phyloP scores from a whole-genome alignment of 1,284 basidiomycete species.

The Agaricales sp. region DNA sequence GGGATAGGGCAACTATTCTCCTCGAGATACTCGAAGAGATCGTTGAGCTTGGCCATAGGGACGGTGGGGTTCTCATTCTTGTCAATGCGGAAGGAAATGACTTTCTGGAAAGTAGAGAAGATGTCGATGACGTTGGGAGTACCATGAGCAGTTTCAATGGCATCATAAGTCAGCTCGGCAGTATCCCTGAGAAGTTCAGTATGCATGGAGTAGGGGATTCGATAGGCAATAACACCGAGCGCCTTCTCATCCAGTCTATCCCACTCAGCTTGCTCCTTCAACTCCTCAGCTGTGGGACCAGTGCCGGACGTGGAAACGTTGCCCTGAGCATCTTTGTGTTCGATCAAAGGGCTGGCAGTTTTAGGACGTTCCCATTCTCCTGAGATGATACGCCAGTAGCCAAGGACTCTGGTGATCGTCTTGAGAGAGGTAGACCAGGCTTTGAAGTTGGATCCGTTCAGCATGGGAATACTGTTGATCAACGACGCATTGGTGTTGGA shows the following conservation, averaged over 20 bases:
- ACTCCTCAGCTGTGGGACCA: neutral
- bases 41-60: neutral
- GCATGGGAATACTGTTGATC: neutral
- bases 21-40: neutral
- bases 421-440: neutral
- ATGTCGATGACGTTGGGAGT: neutral
- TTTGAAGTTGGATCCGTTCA: neutral
- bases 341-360: neutral
- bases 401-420: neutral
- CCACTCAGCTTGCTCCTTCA: neutral
- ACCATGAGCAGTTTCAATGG: neutral
- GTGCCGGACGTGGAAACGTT: neutral
- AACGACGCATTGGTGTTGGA: neutral
- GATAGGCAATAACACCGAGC: neutral
- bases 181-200: neutral
- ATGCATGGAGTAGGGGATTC: neutral
- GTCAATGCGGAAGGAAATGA: neutral
- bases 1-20: slow-evolving; percentile 9
- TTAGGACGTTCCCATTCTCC: neutral
- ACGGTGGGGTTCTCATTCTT: neutral
- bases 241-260: neutral
- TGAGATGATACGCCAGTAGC: neutral
- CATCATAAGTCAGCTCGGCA: neutral
- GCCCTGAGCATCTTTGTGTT: neutral
- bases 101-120: neutral